Base-by-base conservation (phyloP, 2,329 filamentous ascomycete species). In the Drechmeria coniospora region DNA sequence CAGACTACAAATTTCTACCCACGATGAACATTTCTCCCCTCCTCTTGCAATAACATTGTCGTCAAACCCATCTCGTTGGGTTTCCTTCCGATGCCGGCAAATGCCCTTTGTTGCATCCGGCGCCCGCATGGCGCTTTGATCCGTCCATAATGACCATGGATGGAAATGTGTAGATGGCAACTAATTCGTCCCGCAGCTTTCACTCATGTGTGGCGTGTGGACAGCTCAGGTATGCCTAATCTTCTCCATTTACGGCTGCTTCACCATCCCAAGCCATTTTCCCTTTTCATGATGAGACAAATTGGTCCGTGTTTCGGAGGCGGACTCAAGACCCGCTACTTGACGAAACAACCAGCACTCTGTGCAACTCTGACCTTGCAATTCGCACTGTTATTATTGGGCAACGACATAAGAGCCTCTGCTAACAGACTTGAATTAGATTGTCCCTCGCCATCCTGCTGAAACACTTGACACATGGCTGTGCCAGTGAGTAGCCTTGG, bases 251-350 rank as follows among this genome's bases (percentile, higher is more conserved):
- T 17, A 8, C 20, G 12, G 12, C 9, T 14, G 16, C 12, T 22
- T 20, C 12, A 15, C 16, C 18, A 29, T 22, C 15, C 20, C 17
- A 3, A 15, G 25, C 22, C 14, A 27, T 14, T 32, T 25, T 19
- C 8, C 23, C 4, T 13, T 31, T 42, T 32, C 33, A 41, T 56
- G 79, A 86, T 84, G 80, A 86, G 67, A 79, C 68, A 65, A 65
- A 75, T 86, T 86, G 79, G 81, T 87, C 81, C 80, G 79, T 87
- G 80, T 90, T 87, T 74, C 81, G 71, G 79, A 87, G 54, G 77
- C 74, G 75, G 78, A 72, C 69, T 83, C 80, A 87, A 87, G 79
- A 86, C 79, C 80, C 78, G 75, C 73, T 59, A 63, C 53, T 69
- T 79, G 81, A 82, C 68, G 80, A 81, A 64, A 59, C 57, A 63